A percentile compares a stretch with the other conserved stretches of the same genome.
Conservation (phyloP, 2,329 filamentous ascomycete species). For the Epichloe sp. region DNA sequence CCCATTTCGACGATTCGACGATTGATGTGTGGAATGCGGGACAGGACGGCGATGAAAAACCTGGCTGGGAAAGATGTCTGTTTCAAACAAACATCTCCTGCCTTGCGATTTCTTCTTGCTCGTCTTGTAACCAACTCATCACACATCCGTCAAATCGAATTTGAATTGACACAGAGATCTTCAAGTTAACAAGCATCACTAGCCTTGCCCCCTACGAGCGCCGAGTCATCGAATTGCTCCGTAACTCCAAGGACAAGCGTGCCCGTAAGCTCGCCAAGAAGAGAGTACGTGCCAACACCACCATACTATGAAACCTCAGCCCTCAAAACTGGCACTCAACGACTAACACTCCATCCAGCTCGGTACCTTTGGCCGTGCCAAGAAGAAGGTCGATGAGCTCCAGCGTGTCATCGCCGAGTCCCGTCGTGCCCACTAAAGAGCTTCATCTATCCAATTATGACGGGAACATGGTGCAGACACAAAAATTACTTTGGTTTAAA, state of each 20-base stretch:
- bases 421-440: slow-evolving; percentile 52
- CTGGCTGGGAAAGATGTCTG: no score
- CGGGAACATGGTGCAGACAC: neutral
- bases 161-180: neutral
- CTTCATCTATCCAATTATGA: neutral
- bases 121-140: neutral
- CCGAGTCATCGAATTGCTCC: slow-evolving; percentile 96
- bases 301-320: neutral
- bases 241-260: slow-evolving; percentile 99
- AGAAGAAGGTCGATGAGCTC: slow-evolving; percentile 99
- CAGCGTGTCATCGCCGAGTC: slow-evolving; percentile 95
- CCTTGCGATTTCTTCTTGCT: neutral
- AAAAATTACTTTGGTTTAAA: neutral
- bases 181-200: neutral
- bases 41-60: no score
- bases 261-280: slow-evolving; percentile 99
- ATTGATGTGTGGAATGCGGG: neutral
- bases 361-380: slow-evolving; percentile 96
- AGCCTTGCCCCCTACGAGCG: slow-evolving; percentile 92
- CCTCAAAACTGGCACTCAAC: slow-evolving; percentile 9
- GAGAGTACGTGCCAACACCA: slow-evolving; percentile 52
- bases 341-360: slow-evolving; percentile 42
- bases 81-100: neutral
- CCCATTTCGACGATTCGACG: neutral
- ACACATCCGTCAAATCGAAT: neutral